Evolutionary conservation across 2,329 filamentous ascomycete species (phyloP).

Genomic region (Beauveria scarabaeidicola): DNA sequence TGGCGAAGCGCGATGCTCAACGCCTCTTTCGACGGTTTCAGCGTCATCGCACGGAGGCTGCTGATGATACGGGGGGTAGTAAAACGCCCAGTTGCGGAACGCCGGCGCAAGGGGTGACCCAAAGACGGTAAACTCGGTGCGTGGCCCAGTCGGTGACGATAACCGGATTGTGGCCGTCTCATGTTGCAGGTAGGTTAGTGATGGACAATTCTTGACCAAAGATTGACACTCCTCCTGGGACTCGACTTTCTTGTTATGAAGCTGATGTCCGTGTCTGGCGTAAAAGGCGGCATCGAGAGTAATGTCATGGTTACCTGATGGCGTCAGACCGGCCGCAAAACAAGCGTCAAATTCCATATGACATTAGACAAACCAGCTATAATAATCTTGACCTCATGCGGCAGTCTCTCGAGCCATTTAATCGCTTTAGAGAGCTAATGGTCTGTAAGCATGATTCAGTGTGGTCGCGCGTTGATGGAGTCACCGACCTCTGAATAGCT

Average conservation of each 20-base stretch:
- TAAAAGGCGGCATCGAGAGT: constrained; percentile 61
- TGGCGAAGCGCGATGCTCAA: constrained; percentile 26
- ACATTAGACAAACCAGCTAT: constrained; percentile 47
- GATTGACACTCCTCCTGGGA: constrained; percentile 43
- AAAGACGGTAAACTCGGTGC: constrained; percentile 57
- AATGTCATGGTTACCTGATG: constrained; percentile 64
- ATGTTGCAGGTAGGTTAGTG: constrained; percentile 59
- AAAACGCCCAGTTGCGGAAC: constrained; percentile 56
- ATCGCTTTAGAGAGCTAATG: constrained; percentile 49
- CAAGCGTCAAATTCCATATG: background rate
- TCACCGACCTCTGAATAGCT: constrained; percentile 41
- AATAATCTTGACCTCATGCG: constrained; percentile 63
- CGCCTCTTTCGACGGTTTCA: constrained; percentile 10
- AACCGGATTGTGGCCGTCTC: constrained; percentile 45
- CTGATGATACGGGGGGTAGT: constrained; percentile 36
- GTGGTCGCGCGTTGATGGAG: background rate
- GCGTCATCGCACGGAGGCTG: background rate
- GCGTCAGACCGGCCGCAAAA: background rate
- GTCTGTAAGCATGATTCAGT: constrained; percentile 2
- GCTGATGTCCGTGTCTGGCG: constrained; percentile 38
- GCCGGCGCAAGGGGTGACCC: constrained; percentile 60
- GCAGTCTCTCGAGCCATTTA: constrained; percentile 57
- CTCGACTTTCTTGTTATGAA: constrained; percentile 50
- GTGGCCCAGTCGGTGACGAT: constrained; percentile 43
- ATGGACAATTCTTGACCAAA: constrained; percentile 44